Evolutionary conservation across 345 rosid genomes (phyloP), one percentile per base, ranked within the genome.

Genomic region (Citrus australasica): DNA sequence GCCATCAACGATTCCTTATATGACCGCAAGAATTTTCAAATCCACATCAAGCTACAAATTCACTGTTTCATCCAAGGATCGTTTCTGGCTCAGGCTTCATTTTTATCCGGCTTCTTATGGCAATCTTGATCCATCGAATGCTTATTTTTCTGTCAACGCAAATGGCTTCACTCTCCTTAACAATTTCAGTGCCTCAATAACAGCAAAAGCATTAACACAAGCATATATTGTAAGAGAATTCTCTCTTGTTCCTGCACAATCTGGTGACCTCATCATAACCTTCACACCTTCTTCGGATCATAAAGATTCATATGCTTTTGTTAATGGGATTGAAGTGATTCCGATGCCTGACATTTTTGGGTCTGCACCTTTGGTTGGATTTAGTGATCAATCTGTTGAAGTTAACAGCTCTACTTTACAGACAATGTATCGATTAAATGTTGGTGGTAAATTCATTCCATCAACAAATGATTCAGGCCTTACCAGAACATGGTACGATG

Each of bases 321-420:
- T 90, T 35, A 92, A 90, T 67, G 96, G 90, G 28, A 89, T 92
- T n/a, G 96, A 92, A 77, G 74, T 90, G 70, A 67, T 83, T 28
- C 77, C 87, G 2, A 78, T 84, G 32, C 86, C 86, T 1, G 82
- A 85, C 5, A 75, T 90, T 25, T 90, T 92, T 69, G 60, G 74
- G 24, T 7, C 81, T 0, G 87, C 82, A 7, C 25, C 76, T 1
- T 69, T 89, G 85, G 83, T 87, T 7, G 92, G 90, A 40, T 86
- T 70, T 21, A 22, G 38, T 19, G 82, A 79, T 67, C 83, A 83
- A 69, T 42, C 73, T 5, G 28, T 85, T 62, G 76, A 79, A 33
- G 71, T 81, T 11, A 25, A 22, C 1, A 66, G 46, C 42, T 75
- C 83, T 6, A 73, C 79, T 56, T 67, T 92, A 76, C 87, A 90